Base-by-base conservation (phyloP, 73 alveolate species). In the Tetrahymena thermophila region DNA sequence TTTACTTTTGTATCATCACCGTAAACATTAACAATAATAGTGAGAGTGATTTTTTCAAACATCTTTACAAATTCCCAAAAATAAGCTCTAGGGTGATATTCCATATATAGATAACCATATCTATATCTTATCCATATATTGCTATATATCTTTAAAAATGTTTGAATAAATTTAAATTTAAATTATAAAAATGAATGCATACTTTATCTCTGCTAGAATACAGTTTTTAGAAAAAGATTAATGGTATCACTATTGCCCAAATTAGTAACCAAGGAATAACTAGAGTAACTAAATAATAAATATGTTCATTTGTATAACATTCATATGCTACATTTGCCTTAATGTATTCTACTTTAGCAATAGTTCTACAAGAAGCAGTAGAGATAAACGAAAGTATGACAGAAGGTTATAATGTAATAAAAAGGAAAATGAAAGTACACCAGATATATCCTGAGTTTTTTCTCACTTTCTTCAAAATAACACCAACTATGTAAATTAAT, bases 51-150 rank as follows among this genome's bases (percentile, higher is more conserved):
- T 35, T 95, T 95, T 95, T 85, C 95, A 50, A 95, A 95, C 42
- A 95, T 95, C 35, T 95, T 95, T 43, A 95, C 84, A 35, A 95
- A 95, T 56, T 95, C 97, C 97, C 97, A 95, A 31, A 89, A 89
- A 50, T 95, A 95, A 34, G 95, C 95, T 71, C 94, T 57, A 35
- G 93, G 50, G 16, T 93, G 93, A 95, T 95, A 95, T 93, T 95
- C 97, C 84, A 43, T 50, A 44, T 95, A 95, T 21, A 95, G 94
- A 38, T 89, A 95, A 21, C 97, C 97, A 85, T 89, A 95, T 34
- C 84, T 95, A 15, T 83, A 37, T 15, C 93, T 35, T 10, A 93
- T 89, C 55, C 55, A 35, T 10, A 89, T 85, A 21, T 43, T 21
- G 31, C 13, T 23, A 19, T 85, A 55, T n/a, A 93, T 89, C 35